Conservation (phyloP, 179 eudicot species). For the Beta lomatogona region DNA sequence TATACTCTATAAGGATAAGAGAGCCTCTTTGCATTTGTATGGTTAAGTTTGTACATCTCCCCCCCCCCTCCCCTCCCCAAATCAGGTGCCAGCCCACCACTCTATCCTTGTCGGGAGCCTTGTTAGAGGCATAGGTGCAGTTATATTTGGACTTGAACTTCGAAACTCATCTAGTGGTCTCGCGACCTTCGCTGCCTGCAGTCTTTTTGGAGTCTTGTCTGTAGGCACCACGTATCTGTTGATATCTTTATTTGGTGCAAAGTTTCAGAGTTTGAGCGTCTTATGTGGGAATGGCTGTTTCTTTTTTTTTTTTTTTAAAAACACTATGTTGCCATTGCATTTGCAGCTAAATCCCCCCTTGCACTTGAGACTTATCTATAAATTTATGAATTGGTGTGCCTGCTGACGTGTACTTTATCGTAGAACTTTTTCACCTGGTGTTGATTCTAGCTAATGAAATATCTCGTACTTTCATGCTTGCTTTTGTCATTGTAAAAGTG, state of each 20-base stretch:
- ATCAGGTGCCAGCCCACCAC: neutral
- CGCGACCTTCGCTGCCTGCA: neutral
- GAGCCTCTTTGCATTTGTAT: slow-evolving; percentile 9
- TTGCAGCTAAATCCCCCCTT: neutral
- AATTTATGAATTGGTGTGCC: neutral
- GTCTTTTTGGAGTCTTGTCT: neutral
- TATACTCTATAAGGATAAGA: neutral
- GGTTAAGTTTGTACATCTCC: neutral
- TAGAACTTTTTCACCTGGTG: neutral
- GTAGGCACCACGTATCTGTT: neutral
- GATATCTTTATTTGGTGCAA: neutral
- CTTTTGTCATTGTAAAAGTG: slow-evolving; percentile 6
- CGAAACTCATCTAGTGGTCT: neutral
- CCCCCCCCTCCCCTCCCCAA: neutral
- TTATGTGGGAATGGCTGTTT: neutral
- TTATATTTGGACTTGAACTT: neutral
- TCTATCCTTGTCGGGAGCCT: neutral
- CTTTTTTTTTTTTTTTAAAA: neutral
- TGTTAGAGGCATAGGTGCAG: neutral
- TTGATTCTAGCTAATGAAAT: slow-evolving; percentile 2
- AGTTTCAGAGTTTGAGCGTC: neutral
- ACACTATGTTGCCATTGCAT: neutral
- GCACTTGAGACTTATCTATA: neutral
- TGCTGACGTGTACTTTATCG: neutral
- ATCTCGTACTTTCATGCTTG: neutral